Base-by-base conservation (phyloP, 2,329 filamentous ascomycete species). In the Dissoconium aciculare region DNA sequence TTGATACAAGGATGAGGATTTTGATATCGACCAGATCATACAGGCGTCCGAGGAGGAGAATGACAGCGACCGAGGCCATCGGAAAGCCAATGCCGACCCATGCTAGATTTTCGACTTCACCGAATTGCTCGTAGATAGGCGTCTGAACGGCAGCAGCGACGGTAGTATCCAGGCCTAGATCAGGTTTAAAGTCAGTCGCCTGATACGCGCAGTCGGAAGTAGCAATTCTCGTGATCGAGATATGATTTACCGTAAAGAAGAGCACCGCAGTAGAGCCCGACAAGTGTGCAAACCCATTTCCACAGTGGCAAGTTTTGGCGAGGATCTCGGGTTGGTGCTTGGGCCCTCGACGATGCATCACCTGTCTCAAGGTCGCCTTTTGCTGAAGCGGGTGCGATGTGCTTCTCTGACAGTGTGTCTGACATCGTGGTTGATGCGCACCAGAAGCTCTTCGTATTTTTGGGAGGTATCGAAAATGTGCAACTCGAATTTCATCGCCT, bases 71-170 rank as follows among this genome's bases (percentile, higher is more conserved):
- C 39, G 1, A 46, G 41, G 15, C 28, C 28, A 30, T 19, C 11
- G 28, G 28, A 29, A 54, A 54, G 2, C 44, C 50, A n/a, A 40
- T 42, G 16, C 47, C 45, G 14, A 51, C 24, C 49, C 47, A 51
- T 17, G 41, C 26, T 4, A 52, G 32, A 24, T 46, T 41, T 17
- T 40, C 39, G 15, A 51, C 35, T n/a, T 49, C 32, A 1, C 43
- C 47, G 15, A 52, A 44, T 11, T 31, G 26, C 15, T 43, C 34
- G 13, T 49, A 15, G 11, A 52, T 37, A 3, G 46, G 27, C 2
- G 36, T 42, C 39, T 53, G 50, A 10, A 55, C 36, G 25, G 42
- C 46, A 5, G 51, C 47, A 13, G 41, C 40, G 26, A 50, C 43
- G 11, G 47, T 50, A 4, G 19, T 16, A 14, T 31, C 11, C 16